Evolutionary conservation across 106 monocot genomes (phyloP).

Genomic region (Amphibolis antarctica): DNA sequence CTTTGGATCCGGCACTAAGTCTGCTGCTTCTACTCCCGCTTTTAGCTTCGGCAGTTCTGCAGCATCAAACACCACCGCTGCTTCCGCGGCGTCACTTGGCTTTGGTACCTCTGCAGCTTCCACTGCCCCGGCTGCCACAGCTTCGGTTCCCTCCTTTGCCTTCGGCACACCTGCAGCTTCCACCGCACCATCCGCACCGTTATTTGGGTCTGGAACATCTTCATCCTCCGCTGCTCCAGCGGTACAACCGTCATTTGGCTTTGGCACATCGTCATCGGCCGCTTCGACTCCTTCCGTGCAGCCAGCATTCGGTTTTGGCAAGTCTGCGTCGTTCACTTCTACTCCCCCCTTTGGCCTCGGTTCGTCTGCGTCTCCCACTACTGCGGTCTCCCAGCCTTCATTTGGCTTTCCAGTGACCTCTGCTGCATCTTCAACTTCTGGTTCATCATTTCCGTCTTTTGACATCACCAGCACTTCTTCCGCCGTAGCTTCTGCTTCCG

Average conservation of each 20-base stretch:
- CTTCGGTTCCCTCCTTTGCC: background rate
- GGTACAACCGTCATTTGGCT: background rate
- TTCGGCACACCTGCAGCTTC: background rate
- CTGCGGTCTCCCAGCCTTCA: background rate
- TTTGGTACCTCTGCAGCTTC: conserved; percentile 3
- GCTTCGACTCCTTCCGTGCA: no score
- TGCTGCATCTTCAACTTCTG: conserved; percentile 7
- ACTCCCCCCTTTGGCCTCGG: conserved; percentile 1
- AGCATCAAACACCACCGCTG: no score
- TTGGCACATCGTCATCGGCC: background rate
- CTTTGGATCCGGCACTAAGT: no score
- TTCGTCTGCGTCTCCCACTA: background rate
- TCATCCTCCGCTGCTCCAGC: background rate
- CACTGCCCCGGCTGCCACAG: background rate
- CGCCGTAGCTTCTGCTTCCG: background rate
- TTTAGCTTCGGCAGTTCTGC: conserved; percentile 7
- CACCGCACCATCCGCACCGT: background rate
- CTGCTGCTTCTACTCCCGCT: background rate
- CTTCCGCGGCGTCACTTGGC: background rate
- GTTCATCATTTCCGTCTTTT: conserved; percentile 6
- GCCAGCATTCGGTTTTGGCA: background rate
- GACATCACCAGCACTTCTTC: background rate
- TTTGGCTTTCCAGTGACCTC: background rate
- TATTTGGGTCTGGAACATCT: background rate
- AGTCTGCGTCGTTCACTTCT: background rate